A percentile compares a stretch with the other conserved stretches of the same genome.
These are phyloP conservation scores for Xerocomellus chrysenteron DNA, from an alignment of 768 basidiomycete species.

Conservation along the genomic window DNA sequence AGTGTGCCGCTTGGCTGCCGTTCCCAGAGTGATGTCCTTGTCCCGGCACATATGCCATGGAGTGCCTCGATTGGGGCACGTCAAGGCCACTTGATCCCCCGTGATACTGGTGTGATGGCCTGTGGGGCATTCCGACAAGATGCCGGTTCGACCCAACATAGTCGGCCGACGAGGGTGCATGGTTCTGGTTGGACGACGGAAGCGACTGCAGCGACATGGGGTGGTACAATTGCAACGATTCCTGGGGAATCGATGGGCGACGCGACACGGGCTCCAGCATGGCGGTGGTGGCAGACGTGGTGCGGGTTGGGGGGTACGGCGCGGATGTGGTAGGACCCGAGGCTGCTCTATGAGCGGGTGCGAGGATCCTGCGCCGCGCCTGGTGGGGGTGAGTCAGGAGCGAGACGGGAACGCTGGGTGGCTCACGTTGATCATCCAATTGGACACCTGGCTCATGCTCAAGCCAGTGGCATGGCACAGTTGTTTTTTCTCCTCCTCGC, in stretches of 20 bases:
- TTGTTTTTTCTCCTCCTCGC: conserved; percentile 89
- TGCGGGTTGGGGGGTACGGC: conserved; percentile 56
- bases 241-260: conserved; percentile 67
- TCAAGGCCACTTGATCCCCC: conserved; percentile 24
- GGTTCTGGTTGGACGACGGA: conserved; percentile 31
- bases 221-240: conserved; percentile 72
- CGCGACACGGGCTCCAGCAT: conserved; percentile 45
- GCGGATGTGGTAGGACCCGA: conserved; percentile 76
- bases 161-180: conserved; percentile 36
- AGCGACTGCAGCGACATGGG: conserved; percentile 73
- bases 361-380: conserved; percentile 82
- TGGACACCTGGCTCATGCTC: conserved; percentile 87
- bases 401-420: conserved; percentile 16
- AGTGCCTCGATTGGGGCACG: conserved; percentile 33
- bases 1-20: conserved; percentile 27
- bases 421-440: conserved; percentile 90
- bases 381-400: conserved; percentile 31
- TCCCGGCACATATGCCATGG: conserved; percentile 40
- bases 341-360: conserved; percentile 75
- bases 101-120: conserved; percentile 32
- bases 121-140: conserved; percentile 44
- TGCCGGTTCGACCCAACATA: conserved; percentile 45
- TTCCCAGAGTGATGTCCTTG: conserved; percentile 45
- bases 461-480: conserved; percentile 82
- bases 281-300: conserved; percentile 19